These are phyloP conservation scores for Centaurea solstitialis DNA, from an alignment of 129 eudicot genomes.

Conservation along the genomic window DNA sequence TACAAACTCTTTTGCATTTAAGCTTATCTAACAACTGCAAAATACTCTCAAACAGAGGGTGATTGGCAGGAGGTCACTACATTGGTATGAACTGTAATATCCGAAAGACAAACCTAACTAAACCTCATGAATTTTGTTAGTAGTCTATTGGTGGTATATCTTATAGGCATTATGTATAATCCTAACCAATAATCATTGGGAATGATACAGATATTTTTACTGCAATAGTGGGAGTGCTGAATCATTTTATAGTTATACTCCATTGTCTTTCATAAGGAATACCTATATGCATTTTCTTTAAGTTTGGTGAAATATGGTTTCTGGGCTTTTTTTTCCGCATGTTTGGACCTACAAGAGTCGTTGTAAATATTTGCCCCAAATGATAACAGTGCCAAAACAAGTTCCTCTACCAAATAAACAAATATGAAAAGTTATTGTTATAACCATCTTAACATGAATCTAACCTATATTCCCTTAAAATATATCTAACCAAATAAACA, in stretches of 20 bases:
- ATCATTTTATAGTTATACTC: not conserved
- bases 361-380: no score
- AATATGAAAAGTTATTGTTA: no score
- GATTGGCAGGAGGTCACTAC: no score
- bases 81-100: no score
- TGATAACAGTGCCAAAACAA: not conserved
- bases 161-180: no score
- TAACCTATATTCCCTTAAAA: not conserved
- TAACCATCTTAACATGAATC: not conserved
- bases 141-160: no score
- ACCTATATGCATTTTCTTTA: not conserved
- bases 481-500: no score
- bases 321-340: not conserved
- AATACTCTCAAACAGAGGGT: no score
- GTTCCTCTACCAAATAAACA: not conserved
- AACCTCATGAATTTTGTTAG: no score
- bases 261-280: not conserved
- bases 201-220: not conserved
- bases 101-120: no score
- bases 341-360: not conserved
- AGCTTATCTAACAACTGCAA: no score
- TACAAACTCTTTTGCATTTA: no score
- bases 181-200: not conserved
- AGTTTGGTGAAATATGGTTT: not conserved
- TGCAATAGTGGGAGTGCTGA: not conserved